Conservation (phyloP, 768 basidiomycete genomes). For the Mycena alexandri region DNA sequence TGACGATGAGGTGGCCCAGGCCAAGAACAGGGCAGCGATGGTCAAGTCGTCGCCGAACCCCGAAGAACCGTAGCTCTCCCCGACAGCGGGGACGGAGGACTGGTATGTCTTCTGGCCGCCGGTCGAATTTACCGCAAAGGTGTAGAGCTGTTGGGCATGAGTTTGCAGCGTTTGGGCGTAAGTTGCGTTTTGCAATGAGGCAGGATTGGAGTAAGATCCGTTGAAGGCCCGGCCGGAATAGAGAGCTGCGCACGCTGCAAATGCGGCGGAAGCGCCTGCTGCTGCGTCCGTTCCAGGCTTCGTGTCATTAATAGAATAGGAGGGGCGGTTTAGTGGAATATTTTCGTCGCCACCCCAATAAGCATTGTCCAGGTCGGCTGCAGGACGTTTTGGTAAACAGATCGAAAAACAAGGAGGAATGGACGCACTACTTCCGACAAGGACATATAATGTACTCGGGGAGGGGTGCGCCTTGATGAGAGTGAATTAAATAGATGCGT, state of each 20-base stretch:
- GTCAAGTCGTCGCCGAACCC: constrained; percentile 80
- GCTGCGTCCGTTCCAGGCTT: constrained; percentile 92
- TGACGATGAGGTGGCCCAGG: constrained; percentile 75
- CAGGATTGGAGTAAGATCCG: constrained; percentile 66
- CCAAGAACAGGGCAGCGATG: constrained; percentile 82
- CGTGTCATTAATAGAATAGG: constrained; percentile 83
- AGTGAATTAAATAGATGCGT: constrained; percentile 15
- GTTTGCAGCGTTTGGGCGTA: constrained; percentile 78
- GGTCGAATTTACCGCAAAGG: constrained; percentile 78
- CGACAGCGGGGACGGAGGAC: constrained; percentile 73
- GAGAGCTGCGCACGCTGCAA: constrained; percentile 86
- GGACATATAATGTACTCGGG: constrained; percentile 79
- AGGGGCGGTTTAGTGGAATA: constrained; percentile 81
- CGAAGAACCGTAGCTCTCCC: constrained; percentile 77
- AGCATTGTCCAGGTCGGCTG: constrained; percentile 73
- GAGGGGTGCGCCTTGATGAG: constrained; percentile 79
- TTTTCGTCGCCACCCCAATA: constrained; percentile 93
- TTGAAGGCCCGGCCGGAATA: constrained; percentile 75
- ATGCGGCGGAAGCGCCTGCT: constrained; percentile 87
- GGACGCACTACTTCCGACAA: constrained; percentile 73
- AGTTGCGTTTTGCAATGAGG: constrained; percentile 76
- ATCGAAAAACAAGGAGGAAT: neutral
- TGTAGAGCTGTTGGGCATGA: constrained; percentile 83
- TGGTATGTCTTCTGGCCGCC: constrained; percentile 75
- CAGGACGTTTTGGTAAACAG: constrained; percentile 15